Percentiles rank a stretch among this genome's conserved stretches.
These are phyloP conservation scores for Ganoderma multipileum DNA, from an alignment of 1,284 basidiomycete genomes.

Conservation along the genomic window DNA sequence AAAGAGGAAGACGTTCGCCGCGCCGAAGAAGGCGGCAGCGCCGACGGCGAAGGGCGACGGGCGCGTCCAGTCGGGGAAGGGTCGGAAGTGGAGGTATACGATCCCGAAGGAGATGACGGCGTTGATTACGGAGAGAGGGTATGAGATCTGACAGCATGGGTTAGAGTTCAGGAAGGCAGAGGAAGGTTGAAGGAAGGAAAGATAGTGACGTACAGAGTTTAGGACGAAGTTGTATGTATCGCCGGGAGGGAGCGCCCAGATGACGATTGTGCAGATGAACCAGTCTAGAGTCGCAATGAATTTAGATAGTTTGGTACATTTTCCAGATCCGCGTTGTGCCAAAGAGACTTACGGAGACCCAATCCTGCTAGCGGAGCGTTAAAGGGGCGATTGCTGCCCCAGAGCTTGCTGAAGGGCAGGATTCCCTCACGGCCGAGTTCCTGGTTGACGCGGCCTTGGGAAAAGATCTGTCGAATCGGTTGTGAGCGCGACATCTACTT, in stretches of 20 bases:
- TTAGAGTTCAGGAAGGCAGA: slow-evolving; percentile 27
- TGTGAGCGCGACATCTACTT: background rate
- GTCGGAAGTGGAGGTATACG: slow-evolving; percentile 48
- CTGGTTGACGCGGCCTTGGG: slow-evolving; percentile 72
- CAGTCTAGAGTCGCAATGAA: slow-evolving; percentile 42
- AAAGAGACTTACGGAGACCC: slow-evolving; percentile 40
- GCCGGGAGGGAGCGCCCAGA: slow-evolving; percentile 61
- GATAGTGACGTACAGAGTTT: background rate
- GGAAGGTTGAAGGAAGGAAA: slow-evolving; percentile 38
- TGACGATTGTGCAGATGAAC: slow-evolving; percentile 53
- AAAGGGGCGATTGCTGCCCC: slow-evolving; percentile 69
- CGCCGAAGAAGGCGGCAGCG: slow-evolving; percentile 55
- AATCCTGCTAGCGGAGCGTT: slow-evolving; percentile 64
- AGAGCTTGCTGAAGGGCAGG: slow-evolving; percentile 62
- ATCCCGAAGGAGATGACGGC: slow-evolving; percentile 60
- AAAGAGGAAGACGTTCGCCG: slow-evolving; percentile 64
- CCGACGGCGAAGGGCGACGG: slow-evolving; percentile 59
- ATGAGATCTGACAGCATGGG: slow-evolving; percentile 49
- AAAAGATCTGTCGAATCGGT: slow-evolving; percentile 47
- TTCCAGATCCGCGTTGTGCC: background rate
- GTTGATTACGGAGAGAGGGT: slow-evolving; percentile 56
- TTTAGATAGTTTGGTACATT: background rate
- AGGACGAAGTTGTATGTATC: slow-evolving; percentile 26
- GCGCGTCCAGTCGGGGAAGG: slow-evolving; percentile 37
- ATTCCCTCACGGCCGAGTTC: slow-evolving; percentile 72